phyloP scores from a whole-genome alignment of 1,284 basidiomycete species.

The Cryptococcus depauperatus region DNA sequence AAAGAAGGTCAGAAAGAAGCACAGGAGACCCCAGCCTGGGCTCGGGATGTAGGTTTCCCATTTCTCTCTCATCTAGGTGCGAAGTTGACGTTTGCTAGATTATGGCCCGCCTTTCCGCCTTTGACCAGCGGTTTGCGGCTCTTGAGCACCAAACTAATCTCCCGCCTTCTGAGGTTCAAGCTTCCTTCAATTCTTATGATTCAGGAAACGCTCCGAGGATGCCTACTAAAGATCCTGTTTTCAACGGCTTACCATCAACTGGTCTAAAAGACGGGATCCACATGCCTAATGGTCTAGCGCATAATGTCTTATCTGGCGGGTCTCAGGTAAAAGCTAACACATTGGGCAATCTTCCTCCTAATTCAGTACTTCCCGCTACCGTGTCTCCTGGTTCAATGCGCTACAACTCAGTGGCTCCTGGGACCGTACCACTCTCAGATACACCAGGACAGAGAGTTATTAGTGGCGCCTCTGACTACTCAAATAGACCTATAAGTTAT shows the following conservation, averaged over 20 bases:
- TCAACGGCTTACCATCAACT: constrained; percentile 16
- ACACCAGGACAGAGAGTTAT: background rate
- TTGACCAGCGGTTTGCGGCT: constrained; percentile 25
- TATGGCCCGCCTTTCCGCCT: constrained; percentile 20
- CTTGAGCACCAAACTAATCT: constrained; percentile 13
- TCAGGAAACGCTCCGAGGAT: constrained; percentile 17
- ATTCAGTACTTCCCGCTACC: too few species aligned
- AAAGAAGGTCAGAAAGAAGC: background rate
- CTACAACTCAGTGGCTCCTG: too few species aligned
- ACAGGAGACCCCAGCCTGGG: constrained; percentile 26
- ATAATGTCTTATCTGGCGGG: constrained; percentile 7
- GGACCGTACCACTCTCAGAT: too few species aligned
- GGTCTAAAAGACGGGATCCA: constrained; percentile 6
- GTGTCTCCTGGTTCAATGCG: too few species aligned
- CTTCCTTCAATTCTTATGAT: constrained; percentile 3
- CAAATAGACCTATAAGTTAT: too few species aligned
- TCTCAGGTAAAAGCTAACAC: too few species aligned
- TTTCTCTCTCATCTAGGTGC: background rate
- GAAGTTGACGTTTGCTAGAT: constrained; percentile 18
- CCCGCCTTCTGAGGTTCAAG: background rate
- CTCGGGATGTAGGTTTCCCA: constrained; percentile 22
- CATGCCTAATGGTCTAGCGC: constrained; percentile 7
- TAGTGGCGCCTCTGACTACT: too few species aligned
- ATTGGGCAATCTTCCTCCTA: too few species aligned
- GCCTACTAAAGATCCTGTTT: constrained; percentile 27